Percentiles rank a stretch among this genome's conserved stretches.
phyloP scores from a whole-genome alignment of 1,284 basidiomycete genomes.

The Agaricales sp. region DNA sequence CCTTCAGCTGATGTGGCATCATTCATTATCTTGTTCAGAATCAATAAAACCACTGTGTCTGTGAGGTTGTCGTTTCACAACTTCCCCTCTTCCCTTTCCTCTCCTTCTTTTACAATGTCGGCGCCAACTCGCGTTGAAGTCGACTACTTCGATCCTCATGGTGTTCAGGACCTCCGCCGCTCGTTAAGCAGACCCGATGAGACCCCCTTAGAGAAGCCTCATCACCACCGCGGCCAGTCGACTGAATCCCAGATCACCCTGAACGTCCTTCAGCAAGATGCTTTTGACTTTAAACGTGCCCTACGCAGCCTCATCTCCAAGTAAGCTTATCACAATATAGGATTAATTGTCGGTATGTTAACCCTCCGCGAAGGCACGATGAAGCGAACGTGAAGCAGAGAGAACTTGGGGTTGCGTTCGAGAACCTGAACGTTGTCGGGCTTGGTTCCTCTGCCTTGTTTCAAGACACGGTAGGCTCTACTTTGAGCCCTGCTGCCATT shows the following conservation, averaged over 20 bases:
- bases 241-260: background rate
- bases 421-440: constrained; percentile 15
- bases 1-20: no score
- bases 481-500: constrained; percentile 12
- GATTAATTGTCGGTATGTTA: no score
- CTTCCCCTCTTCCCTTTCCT: background rate
- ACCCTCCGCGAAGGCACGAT: background rate
- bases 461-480: constrained; percentile 16
- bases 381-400: constrained; percentile 4
- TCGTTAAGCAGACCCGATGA: background rate
- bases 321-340: background rate
- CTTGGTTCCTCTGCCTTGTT: constrained; percentile 13
- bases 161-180: background rate
- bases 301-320: background rate
- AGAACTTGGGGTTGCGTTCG: constrained; percentile 11
- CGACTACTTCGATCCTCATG: background rate
- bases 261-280: background rate
- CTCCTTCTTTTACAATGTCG: background rate
- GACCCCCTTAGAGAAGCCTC: background rate
- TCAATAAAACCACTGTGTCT: no score
- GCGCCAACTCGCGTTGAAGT: background rate
- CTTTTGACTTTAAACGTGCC: background rate
- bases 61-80: no score
- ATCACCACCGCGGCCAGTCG: background rate
- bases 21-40: no score